Base-by-base conservation (phyloP, 352 stramenopile species). In the Pseudoperonospora humuli region DNA sequence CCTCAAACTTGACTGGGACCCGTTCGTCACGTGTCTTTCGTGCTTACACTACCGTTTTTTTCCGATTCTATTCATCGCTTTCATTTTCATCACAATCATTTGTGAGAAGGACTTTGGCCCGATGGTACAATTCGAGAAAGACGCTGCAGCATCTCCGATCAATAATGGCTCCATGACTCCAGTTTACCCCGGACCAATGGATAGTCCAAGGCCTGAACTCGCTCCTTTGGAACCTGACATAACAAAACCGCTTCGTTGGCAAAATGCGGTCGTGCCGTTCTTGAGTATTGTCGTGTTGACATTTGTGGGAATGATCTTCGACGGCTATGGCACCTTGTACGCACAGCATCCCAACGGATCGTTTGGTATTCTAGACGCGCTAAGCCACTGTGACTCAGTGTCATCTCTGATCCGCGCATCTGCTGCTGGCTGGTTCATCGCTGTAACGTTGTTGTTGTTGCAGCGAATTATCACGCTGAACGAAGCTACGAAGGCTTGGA, bases 41-140 rank as follows among this genome's bases (percentile, higher is more conserved):
- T 88, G 76, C 20, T 55, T 89, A 25, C 76, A 92, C 55, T 92
- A 86, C 63, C 80, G 80, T 0, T 89, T 92, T 61, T 93, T 95
- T 50, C 77, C 79, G 26, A 86, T 95, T 33, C 62, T 95, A 13
- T 89, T 95, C 48, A 84, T 95, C 35, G 76, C 73, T 13, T 84
- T 89, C 45, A 89, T 94, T 57, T 92, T 93, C 67, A 92, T 95
- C 52, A 91, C 77, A 35, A 89, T 93, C 42, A 84, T 93, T 49
- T 88, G 74, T 45, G 79, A 91, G 36, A 88, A 85, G 43, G 77
- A 95, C 57, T 88, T 93, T 45, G 76, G 81, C 1, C 81, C 83
- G 10, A 95, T 92, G 79, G 71, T 86, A 18, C 70, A 91, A 55
- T 92, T 82, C 43, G 79, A 92, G 36, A 88, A 88, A 35, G 79